A percentile compares a stretch with the other conserved stretches of the same genome.
Evolutionary conservation across 805 yeast genomes (phyloP).

Genomic region (Ogataea thermomethanolica): DNA sequence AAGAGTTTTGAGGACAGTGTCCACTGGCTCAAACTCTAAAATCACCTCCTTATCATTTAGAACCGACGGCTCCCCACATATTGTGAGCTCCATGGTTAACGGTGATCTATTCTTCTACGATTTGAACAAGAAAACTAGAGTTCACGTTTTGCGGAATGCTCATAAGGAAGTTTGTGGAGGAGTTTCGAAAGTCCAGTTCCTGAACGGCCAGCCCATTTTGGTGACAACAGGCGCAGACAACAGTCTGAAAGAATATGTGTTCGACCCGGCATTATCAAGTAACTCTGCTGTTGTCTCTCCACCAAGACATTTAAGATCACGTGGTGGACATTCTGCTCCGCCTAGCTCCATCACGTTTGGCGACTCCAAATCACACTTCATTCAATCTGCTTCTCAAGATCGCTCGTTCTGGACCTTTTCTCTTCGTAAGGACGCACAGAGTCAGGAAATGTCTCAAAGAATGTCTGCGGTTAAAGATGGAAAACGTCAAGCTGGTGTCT

Average conservation of each 20-base stretch:
- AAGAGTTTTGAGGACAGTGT: conserved; percentile 49
- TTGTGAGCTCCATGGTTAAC: conserved; percentile 70
- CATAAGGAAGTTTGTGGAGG: conserved; percentile 79
- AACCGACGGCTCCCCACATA: conserved; percentile 83
- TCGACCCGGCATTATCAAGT: conserved; percentile 82
- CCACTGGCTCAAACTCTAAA: conserved; percentile 38
- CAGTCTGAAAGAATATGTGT: conserved; percentile 81
- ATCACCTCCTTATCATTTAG: conserved; percentile 75
- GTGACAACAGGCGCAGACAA: conserved; percentile 92
- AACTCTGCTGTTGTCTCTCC: conserved; percentile 70
- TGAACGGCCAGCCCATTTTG: conserved; percentile 88
- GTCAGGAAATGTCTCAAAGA: conserved; percentile 87
- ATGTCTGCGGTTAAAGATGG: conserved; percentile 42
- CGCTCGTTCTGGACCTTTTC: conserved; percentile 88
- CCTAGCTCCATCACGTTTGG: conserved; percentile 76
- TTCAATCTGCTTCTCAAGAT: conserved; percentile 85
- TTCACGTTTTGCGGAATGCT: conserved; percentile 69
- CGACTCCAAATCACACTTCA: conserved; percentile 69
- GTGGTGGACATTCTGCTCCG: conserved; percentile 98
- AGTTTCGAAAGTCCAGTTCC: conserved; percentile 64
- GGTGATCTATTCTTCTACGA: conserved; percentile 91
- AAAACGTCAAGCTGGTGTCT: conserved; percentile 53
- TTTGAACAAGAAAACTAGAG: conserved; percentile 63
- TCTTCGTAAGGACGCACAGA: conserved; percentile 91
- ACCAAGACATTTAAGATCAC: conserved; percentile 84